Conservation (phyloP, 768 basidiomycete genomes). For the Leccinum longicurvipes region DNA sequence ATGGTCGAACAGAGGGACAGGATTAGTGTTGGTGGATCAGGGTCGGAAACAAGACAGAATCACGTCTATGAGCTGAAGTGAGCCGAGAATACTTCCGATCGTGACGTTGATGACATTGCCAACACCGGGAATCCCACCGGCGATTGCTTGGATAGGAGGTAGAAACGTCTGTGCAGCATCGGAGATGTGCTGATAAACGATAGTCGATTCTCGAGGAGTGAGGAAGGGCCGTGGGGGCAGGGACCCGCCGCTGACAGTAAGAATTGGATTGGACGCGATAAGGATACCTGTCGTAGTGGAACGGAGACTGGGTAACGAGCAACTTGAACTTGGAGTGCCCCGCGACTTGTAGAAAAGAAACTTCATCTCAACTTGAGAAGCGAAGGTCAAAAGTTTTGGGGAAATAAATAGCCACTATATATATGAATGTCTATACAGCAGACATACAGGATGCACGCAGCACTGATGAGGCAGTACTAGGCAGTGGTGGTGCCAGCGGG, state of each 20-base stretch:
- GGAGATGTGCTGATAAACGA: not conserved
- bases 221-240: no score
- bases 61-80: constrained; percentile 7
- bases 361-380: no score
- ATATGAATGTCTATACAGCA: no score
- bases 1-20: not conserved
- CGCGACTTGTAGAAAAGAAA: no score
- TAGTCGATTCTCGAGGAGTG: not conserved
- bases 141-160: not conserved
- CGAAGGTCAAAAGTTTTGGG: no score
- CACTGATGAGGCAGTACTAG: no score
- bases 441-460: no score
- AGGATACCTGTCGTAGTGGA: not conserved
- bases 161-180: constrained; percentile 1
- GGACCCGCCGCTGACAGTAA: not conserved
- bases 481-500: no score
- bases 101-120: constrained; percentile 1
- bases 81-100: not conserved
- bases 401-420: no score
- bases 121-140: not conserved
- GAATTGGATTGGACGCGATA: not conserved
- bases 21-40: not conserved
- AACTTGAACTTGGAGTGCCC: not conserved
- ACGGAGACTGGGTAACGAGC: not conserved
- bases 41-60: not conserved